Base-by-base conservation (phyloP, 192 early-diverging fungal species). In the Spinellus fusiger region DNA sequence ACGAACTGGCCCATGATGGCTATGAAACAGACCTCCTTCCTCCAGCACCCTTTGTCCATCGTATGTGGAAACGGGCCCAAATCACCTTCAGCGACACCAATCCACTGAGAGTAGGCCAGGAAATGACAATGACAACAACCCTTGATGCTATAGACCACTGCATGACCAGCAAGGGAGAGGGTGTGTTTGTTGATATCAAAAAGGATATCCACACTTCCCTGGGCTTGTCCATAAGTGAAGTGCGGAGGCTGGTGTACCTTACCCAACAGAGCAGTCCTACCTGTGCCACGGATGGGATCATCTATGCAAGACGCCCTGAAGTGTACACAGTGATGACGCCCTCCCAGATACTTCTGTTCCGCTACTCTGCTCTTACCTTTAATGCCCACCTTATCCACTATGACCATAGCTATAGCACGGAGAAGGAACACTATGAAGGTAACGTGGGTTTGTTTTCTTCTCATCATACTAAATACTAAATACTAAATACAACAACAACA, bases 61-160 rank as follows among this genome's bases (percentile, higher is more conserved):
- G 94, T 5, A 88, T 96, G 84, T 96, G 94, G 94, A 92, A 86
- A 3, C 93, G 94, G 12, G 93, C 89, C 8, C 67, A 76, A 23
- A 76, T 91, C 13, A 76, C 75, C 33, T 88, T 80, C 54, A 82
- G 74, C 44, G 54, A 65, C 12, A 59, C 46, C 0, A 90, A 92
- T 54, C 77, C 79, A 12, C 68, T 93, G 44, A 57, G 77, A 5
- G 76, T 89, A 10, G 86, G 87, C n/a, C 71, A 89, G 46, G 51
- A 80, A 3, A 83, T 83, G 23, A 69, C 64, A 15, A 81, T 88
- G 80, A 78, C 63, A 48, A 83, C 84, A 23, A 73, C 65, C 26
- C 67, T 88, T 46, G 71, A 79, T 13, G 50, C 72, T 16, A 77
- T 86, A 3, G 60, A 82, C 16, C 50, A 80, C 8, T 91, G 91